Base-by-base conservation (phyloP, 169 alveolate species). In the Theileria luwenshuni region DNA sequence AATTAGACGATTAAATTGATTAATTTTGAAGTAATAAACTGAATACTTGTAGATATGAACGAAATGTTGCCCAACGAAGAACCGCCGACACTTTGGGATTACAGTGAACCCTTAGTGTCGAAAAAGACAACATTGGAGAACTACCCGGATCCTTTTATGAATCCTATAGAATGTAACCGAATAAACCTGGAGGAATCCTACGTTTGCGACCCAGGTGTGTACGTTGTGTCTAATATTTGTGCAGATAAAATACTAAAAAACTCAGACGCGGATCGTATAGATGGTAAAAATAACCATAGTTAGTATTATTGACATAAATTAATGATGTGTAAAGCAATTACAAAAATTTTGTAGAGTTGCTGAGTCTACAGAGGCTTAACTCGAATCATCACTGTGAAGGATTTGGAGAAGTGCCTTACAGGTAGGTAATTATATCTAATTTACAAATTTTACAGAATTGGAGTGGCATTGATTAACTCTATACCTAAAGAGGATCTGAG, bases 151-250 rank as follows among this genome's bases (percentile, higher is more conserved):
- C 93, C 93, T 8, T 88, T 88, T 54, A 64, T 77, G 42, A 83
- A 88, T 52, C 90, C 91, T 7, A 62, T 71, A 35, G 86, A 75
- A 52, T 88, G 93, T 45, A 88, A 88, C 72, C 58, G 93, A 45
- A 70, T 52, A 25, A 86, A 85, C 54, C 74, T 76, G 52, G 54
- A 56, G 27, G 83, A 84, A 69, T 88, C 93, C 25, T 88, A 84
- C 73, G 48, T 88, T 25, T 88, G 93, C 41, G 93, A 88, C 69
- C 93, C 93, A 35, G 90, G 90, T 77, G 67, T 64, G 69, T 42
- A 13, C 17, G 23, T 25, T 1, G 30, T 61, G 19, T 42, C 21
- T 32, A 27, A 59, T 5, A 13, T 17, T 3, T 23, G 15, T 32
- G 19, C 69, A 77, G 89, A 74, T 61, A 72, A 71, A 3, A 38